These are phyloP conservation scores for Ogataea siamensis DNA, from an alignment of 805 yeast species.

Conservation along the genomic window DNA sequence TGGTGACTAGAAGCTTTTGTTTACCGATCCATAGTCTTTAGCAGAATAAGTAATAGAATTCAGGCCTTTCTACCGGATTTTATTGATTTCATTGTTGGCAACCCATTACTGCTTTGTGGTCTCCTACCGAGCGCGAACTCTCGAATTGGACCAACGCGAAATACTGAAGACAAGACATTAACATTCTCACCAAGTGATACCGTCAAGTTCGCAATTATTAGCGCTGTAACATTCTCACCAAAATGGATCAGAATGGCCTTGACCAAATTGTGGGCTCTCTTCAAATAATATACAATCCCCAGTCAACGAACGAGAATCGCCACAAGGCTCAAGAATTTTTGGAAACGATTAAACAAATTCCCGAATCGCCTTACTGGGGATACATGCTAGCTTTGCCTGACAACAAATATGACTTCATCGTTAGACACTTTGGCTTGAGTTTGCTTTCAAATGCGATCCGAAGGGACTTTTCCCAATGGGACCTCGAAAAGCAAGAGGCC, in stretches of 20 bases:
- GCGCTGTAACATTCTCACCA: no score
- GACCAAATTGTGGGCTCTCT: slow-evolving; percentile 76
- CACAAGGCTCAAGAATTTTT: slow-evolving; percentile 60
- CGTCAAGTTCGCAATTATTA: no score
- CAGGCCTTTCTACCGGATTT: not conserved
- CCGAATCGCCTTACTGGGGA: slow-evolving; percentile 91
- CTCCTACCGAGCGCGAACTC: not conserved
- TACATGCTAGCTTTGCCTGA: slow-evolving; percentile 73
- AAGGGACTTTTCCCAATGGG: slow-evolving; percentile 52
- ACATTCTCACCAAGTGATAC: no score
- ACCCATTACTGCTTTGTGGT: not conserved
- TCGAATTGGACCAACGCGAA: slow-evolving; percentile 1
- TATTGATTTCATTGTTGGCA: not conserved
- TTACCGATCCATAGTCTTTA: slow-evolving; percentile 1
- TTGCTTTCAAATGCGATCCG: slow-evolving; percentile 72
- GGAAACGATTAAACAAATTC: slow-evolving; percentile 70
- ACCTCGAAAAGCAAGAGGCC: slow-evolving; percentile 56
- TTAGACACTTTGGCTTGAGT: slow-evolving; percentile 88
- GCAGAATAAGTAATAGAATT: not conserved
- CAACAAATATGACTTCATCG: slow-evolving; percentile 60
- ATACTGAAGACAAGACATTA: not conserved
- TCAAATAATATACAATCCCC: slow-evolving; percentile 67
- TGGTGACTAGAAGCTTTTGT: slow-evolving; percentile 6
- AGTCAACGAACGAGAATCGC: slow-evolving; percentile 55
- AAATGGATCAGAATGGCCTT: slow-evolving; percentile 72